Evolutionary conservation across 2,329 filamentous ascomycete species (phyloP).

Genomic region (Onygenales sp.): DNA sequence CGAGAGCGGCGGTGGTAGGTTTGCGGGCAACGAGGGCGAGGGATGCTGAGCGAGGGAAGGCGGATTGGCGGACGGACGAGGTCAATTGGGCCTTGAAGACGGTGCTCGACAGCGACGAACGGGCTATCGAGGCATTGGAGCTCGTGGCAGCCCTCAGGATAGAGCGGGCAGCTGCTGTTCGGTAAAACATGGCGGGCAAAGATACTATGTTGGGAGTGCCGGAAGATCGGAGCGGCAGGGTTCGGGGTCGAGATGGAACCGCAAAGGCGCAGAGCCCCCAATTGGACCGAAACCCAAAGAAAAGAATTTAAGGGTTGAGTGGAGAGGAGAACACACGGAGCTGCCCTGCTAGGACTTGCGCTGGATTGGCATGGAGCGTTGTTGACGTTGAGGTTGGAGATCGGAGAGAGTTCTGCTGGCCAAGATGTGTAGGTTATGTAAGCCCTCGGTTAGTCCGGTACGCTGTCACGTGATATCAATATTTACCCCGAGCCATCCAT

Average conservation of each 20-base stretch:
- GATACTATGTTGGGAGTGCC: slow-evolving; percentile 21
- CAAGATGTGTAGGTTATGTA: not conserved
- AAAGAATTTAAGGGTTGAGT: slow-evolving; percentile 7
- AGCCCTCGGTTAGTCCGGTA: slow-evolving; percentile 1
- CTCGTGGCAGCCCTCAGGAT: slow-evolving; percentile 33
- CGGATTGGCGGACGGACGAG: slow-evolving; percentile 29
- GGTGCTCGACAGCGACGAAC: slow-evolving; percentile 30
- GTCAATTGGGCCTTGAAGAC: slow-evolving; percentile 37
- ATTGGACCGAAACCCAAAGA: slow-evolving; percentile 20
- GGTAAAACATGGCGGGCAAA: slow-evolving; percentile 35
- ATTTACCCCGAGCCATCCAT: not conserved
- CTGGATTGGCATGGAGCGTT: too few relatives aligned
- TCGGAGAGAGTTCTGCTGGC: not conserved
- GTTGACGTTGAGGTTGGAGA: not conserved
- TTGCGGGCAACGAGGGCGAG: slow-evolving; percentile 36
- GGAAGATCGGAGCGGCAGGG: slow-evolving; percentile 19
- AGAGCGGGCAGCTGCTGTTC: slow-evolving; percentile 36
- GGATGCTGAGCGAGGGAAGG: slow-evolving; percentile 25
- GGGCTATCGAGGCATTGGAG: slow-evolving; percentile 34
- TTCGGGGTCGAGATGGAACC: not conserved
- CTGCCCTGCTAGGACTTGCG: not conserved
- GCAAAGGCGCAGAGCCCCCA: slow-evolving; percentile 17
- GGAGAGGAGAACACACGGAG: not conserved
- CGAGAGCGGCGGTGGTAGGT: slow-evolving; percentile 38
- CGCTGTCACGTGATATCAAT: not conserved